phyloP scores from a whole-genome alignment of 495 filamentous ascomycete genomes.

The Podospora fimiseda region DNA sequence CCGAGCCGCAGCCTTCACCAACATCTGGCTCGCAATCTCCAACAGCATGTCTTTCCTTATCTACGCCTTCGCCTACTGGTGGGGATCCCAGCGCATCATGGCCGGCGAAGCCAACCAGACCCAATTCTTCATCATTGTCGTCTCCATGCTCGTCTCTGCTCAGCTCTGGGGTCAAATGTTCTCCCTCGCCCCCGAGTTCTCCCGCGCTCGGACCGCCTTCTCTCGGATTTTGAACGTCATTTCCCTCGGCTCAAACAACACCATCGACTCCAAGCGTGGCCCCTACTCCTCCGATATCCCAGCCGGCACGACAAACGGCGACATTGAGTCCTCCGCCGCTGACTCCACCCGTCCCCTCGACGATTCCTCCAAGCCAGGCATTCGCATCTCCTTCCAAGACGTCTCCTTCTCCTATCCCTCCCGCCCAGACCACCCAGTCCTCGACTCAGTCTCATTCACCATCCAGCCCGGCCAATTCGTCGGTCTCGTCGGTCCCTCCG shows the following conservation, averaged over 20 bases:
- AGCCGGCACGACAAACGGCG: constrained; percentile 8
- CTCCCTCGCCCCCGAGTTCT: constrained; percentile 27
- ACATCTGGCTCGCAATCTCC: constrained; percentile 61
- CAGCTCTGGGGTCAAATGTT: constrained; percentile 31
- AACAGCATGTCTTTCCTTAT: constrained; percentile 73
- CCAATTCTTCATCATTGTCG: constrained; percentile 78
- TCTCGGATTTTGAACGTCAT: constrained; percentile 16
- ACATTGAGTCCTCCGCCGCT: constrained; percentile 14
- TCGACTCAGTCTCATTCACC: constrained; percentile 43
- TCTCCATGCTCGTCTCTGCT: constrained; percentile 31
- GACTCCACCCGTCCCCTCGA: constrained; percentile 59
- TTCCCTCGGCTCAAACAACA: constrained; percentile 12
- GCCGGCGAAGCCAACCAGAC: constrained; percentile 57
- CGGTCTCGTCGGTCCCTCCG: constrained; percentile 63
- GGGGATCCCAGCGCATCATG: constrained; percentile 69
- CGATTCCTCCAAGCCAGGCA: constrained; percentile 40
- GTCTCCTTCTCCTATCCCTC: constrained; percentile 55
- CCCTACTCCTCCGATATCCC: neutral
- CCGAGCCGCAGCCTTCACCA: constrained; percentile 15
- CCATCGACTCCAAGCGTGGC: constrained; percentile 7
- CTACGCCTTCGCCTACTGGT: constrained; percentile 69
- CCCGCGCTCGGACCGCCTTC: constrained; percentile 22
- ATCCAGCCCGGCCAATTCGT: constrained; percentile 59
- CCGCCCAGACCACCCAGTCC: constrained; percentile 46
- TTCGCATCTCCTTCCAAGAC: constrained; percentile 47